Percentiles rank a stretch among this genome's conserved stretches.
Evolutionary conservation across 345 rosid species (phyloP).

Genomic region (Laguncularia racemosa): DNA sequence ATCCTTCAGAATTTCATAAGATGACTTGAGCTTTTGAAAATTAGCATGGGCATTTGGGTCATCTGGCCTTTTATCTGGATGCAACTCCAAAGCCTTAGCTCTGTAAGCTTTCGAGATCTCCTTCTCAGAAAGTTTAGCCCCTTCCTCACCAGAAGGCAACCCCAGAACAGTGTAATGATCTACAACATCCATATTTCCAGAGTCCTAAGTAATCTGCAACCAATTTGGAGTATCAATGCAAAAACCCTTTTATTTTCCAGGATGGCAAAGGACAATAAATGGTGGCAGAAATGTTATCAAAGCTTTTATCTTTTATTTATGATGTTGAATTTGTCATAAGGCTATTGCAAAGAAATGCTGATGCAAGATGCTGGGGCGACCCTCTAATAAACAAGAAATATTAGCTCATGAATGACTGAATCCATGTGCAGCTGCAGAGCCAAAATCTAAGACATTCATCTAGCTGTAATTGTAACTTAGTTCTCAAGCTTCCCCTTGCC

Average conservation of each 20-base stretch:
- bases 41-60: conserved; percentile 77
- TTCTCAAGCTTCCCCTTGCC: no score
- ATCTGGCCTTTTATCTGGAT: conserved; percentile 80
- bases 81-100: conserved; percentile 67
- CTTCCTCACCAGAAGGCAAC: conserved; percentile 81
- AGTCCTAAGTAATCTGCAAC: no score
- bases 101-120: conserved; percentile 78
- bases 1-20: conserved; percentile 72
- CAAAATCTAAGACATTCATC: no score
- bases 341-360: not conserved
- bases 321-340: no score
- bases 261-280: not conserved
- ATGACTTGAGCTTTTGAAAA: conserved; percentile 66
- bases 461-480: no score
- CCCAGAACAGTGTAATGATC: conserved; percentile 86
- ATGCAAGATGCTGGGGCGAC: no score
- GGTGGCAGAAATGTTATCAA: not conserved
- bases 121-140: conserved; percentile 53
- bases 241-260: no score
- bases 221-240: no score
- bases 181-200: conserved; percentile 30
- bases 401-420: no score
- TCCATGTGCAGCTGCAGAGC: no score
- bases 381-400: no score
- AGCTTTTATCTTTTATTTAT: no score